These are phyloP conservation scores for Aspergillus olivimuriae DNA, from an alignment of 495 filamentous ascomycete genomes.

Conservation along the genomic window DNA sequence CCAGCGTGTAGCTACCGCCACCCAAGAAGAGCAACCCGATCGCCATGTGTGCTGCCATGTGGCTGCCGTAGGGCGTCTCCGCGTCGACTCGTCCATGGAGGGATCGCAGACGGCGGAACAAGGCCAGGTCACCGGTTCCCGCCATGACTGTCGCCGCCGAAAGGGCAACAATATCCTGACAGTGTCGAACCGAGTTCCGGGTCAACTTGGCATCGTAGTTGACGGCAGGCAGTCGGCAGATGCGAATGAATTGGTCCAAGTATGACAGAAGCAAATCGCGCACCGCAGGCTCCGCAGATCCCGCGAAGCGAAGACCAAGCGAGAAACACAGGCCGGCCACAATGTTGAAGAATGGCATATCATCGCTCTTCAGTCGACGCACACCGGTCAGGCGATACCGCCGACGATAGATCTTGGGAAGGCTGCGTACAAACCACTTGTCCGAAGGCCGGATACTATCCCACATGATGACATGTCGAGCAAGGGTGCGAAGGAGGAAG, in stretches of 20 bases:
- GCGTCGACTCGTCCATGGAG: constrained; percentile 83
- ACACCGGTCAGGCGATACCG: constrained; percentile 48
- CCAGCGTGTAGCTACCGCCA: constrained; percentile 85
- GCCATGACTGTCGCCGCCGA: constrained; percentile 88
- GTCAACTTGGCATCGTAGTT: constrained; percentile 80
- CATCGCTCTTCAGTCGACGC: constrained; percentile 57
- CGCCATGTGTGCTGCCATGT: constrained; percentile 87
- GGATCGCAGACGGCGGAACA: constrained; percentile 83
- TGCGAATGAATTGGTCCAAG: constrained; percentile 78
- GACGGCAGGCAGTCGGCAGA: constrained; percentile 57
- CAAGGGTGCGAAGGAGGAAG: constrained; percentile 81
- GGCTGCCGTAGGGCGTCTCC: constrained; percentile 85
- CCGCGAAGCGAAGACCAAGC: constrained; percentile 78
- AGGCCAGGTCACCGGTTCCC: constrained; percentile 79
- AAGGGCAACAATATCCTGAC: constrained; percentile 78
- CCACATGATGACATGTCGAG: constrained; percentile 94
- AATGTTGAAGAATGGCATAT: constrained; percentile 91
- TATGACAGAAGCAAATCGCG: constrained; percentile 79
- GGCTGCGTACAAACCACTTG: constrained; percentile 65
- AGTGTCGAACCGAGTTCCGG: constrained; percentile 77
- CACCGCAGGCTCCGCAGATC: constrained; percentile 64
- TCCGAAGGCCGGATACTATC: constrained; percentile 63
- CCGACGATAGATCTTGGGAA: constrained; percentile 61
- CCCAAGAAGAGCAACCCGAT: constrained; percentile 88
- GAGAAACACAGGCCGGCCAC: constrained; percentile 81